Evolutionary conservation across 108 stramenopile genomes (phyloP).

Genomic region (Skeletonema costatum): DNA sequence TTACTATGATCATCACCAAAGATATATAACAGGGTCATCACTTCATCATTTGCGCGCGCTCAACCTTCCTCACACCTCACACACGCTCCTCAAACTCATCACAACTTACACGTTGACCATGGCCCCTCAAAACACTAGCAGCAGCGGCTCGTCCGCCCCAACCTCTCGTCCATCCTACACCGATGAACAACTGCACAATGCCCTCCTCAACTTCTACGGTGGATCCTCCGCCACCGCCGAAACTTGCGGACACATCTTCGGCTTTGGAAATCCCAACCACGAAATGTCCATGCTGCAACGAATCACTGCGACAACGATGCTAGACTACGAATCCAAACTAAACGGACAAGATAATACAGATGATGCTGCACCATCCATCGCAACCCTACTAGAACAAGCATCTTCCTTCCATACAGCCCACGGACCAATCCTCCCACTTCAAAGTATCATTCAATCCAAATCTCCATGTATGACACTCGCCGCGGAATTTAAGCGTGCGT

Average conservation of each 20-base stretch:
- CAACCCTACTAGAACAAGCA: constrained; percentile 45
- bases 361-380: constrained; percentile 30
- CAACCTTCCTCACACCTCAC: neutral
- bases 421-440: constrained; percentile 70
- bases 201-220: constrained; percentile 51
- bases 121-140: neutral
- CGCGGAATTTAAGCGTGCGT: constrained; percentile 98
- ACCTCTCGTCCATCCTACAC: constrained; percentile 38
- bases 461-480: constrained; percentile 89
- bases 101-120: neutral
- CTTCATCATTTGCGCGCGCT: no score
- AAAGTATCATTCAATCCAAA: constrained; percentile 56
- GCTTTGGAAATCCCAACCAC: constrained; percentile 62
- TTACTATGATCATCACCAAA: no score
- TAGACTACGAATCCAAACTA: constrained; percentile 60
- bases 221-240: constrained; percentile 22
- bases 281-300: constrained; percentile 81
- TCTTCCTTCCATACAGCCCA: constrained; percentile 52
- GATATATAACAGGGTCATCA: no score
- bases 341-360: neutral
- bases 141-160: neutral
- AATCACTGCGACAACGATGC: constrained; percentile 75
- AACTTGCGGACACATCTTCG: constrained; percentile 62
- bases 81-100: neutral
- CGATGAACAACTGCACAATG: constrained; percentile 53